Conservation (phyloP, 768 basidiomycete genomes). For the Tulasnella sp. region DNA sequence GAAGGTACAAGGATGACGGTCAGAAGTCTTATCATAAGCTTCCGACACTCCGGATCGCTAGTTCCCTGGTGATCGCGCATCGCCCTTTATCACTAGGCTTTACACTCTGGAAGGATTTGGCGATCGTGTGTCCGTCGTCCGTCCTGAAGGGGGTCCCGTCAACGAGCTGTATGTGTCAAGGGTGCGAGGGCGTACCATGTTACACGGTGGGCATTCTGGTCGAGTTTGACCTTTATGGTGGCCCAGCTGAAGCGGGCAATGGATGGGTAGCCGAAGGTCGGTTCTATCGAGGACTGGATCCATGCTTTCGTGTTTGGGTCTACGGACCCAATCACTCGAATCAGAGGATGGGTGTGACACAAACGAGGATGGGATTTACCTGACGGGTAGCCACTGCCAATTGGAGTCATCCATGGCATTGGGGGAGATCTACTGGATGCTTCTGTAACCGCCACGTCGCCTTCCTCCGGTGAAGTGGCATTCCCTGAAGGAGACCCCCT, state of each 20-base stretch:
- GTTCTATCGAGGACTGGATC: constrained; percentile 63
- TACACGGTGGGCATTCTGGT: constrained; percentile 48
- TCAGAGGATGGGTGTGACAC: background rate
- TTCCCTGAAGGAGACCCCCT: constrained; percentile 10
- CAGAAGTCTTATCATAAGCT: constrained; percentile 37
- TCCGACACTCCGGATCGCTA: constrained; percentile 57
- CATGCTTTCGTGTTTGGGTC: constrained; percentile 90
- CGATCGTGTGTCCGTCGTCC: constrained; percentile 69
- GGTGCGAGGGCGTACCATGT: constrained; percentile 49
- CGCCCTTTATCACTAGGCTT: constrained; percentile 67
- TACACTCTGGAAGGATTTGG: constrained; percentile 59
- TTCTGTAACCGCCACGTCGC: background rate
- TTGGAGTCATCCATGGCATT: constrained; percentile 19
- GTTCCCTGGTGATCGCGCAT: constrained; percentile 55
- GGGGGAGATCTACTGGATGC: too few relatives aligned
- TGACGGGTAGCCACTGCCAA: constrained; percentile 87
- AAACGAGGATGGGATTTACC: constrained; percentile 34
- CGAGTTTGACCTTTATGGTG: constrained; percentile 73
- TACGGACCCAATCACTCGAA: constrained; percentile 23
- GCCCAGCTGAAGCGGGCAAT: constrained; percentile 93
- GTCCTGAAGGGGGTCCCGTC: constrained; percentile 38
- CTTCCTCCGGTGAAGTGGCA: constrained; percentile 18
- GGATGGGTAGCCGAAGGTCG: constrained; percentile 84
- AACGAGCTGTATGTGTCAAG: background rate
- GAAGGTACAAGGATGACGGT: background rate